phyloP scores from a whole-genome alignment of 1,139 yeast genomes.

The Blastobotrys arbuscula region DNA sequence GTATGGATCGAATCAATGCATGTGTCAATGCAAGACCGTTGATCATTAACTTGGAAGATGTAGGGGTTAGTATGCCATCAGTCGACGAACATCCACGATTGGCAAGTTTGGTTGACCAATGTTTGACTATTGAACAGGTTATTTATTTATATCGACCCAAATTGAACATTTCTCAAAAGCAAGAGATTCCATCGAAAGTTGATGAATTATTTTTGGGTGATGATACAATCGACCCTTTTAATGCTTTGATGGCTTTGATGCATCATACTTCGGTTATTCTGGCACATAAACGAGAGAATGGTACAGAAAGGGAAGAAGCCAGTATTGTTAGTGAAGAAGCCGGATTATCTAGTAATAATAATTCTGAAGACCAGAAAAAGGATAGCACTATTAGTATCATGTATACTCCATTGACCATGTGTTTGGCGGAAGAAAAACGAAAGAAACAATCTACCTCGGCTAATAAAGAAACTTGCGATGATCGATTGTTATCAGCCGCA shows the following conservation, averaged over 20 bases:
- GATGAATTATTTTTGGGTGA: constrained; percentile 24
- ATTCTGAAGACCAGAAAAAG: neutral
- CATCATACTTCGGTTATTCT: constrained; percentile 31
- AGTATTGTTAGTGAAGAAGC: constrained; percentile 20
- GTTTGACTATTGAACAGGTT: constrained; percentile 34
- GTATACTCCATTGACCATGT: constrained; percentile 26
- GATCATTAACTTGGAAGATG: constrained; percentile 37
- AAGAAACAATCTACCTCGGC: neutral
- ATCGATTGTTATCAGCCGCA: constrained; percentile 28
- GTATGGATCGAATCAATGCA: constrained; percentile 39
- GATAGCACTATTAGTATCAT: constrained; percentile 18
- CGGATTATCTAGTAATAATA: constrained; percentile 16
- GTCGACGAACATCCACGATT: constrained; percentile 26
- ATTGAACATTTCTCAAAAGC: constrained; percentile 14
- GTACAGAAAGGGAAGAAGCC: constrained; percentile 13
- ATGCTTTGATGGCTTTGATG: constrained; percentile 29
- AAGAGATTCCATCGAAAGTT: constrained; percentile 21
- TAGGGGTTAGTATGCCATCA: constrained; percentile 33
- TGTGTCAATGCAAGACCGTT: constrained; percentile 39
- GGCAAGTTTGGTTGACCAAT: constrained; percentile 32
- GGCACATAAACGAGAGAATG: constrained; percentile 30
- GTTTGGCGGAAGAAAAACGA: constrained; percentile 22
- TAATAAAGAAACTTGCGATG: constrained; percentile 13
- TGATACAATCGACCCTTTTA: constrained; percentile 24
- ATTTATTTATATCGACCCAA: constrained; percentile 35